Conservation (phyloP, 345 rosid species). For the Eucalyptus sp. region DNA sequence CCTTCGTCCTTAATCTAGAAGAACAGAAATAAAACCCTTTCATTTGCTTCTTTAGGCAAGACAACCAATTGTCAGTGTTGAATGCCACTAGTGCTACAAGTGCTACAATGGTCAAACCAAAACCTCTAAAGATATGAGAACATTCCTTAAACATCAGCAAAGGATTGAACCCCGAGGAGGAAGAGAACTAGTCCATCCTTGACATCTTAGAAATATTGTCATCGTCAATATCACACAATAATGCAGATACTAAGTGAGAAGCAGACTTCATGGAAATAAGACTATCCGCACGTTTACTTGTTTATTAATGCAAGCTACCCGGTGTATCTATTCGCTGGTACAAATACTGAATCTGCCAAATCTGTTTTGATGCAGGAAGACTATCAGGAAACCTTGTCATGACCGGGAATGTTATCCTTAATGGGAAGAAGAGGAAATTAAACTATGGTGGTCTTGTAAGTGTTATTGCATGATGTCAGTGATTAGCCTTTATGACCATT, state of each 20-base stretch:
- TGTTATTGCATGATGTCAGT: not conserved
- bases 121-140: not conserved
- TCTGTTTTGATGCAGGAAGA: constrained; percentile 44
- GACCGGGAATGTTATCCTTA: constrained; percentile 79
- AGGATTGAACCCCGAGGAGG: not conserved
- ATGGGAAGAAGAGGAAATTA: constrained; percentile 64
- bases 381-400: constrained; percentile 73
- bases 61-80: not conserved
- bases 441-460: constrained; percentile 61
- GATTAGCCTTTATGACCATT: not conserved
- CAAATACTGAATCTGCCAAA: not conserved
- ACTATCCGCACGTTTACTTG: not conserved
- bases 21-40: not conserved
- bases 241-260: not conserved
- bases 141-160: not conserved
- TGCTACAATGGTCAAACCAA: not conserved
- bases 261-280: not conserved
- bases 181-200: not conserved
- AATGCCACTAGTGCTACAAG: not conserved
- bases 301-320: not conserved
- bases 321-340: not conserved
- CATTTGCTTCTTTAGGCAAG: not conserved
- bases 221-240: not conserved
- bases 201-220: not conserved
- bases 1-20: not conserved